Conservation (phyloP, 306 rosid species). For the Quercus suber region DNA sequence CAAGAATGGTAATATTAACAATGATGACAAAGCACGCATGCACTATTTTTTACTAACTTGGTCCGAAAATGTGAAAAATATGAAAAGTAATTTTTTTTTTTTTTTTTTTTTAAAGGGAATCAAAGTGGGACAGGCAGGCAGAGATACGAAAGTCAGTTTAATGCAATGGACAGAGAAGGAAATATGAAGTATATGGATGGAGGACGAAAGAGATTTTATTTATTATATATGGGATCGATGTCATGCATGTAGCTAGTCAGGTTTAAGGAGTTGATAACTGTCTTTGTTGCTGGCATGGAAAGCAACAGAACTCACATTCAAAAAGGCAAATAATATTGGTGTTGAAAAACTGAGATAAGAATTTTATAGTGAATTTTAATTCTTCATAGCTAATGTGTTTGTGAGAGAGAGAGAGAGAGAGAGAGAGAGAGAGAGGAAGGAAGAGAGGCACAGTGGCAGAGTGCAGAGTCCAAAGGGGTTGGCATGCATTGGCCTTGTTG, state of each 20-base stretch:
- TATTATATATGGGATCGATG: background rate
- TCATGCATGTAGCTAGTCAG: constrained; percentile 17
- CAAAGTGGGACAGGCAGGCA: background rate
- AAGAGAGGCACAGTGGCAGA: constrained; percentile 5
- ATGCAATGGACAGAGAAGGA: no score
- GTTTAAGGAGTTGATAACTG: constrained; percentile 16
- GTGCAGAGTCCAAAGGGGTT: constrained; percentile 30
- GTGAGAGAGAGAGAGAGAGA: background rate
- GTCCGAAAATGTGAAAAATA: background rate
- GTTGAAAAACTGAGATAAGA: no score
- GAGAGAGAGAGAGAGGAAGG: background rate
- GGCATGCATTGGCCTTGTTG: constrained; percentile 47
- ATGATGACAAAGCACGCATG: constrained; percentile 19
- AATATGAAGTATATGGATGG: no score
- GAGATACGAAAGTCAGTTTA: no score
- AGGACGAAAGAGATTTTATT: no score
- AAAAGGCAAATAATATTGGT: constrained; percentile 12
- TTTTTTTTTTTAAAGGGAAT: background rate
- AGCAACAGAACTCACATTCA: constrained; percentile 19
- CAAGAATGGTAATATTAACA: background rate
- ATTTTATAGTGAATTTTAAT: no score
- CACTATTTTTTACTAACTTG: background rate
- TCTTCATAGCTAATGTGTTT: no score
- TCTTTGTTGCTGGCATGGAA: constrained; percentile 31
- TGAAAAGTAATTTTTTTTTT: background rate